Conservation (phyloP, 139 green algal species). For the Yamagishiella unicocca region DNA sequence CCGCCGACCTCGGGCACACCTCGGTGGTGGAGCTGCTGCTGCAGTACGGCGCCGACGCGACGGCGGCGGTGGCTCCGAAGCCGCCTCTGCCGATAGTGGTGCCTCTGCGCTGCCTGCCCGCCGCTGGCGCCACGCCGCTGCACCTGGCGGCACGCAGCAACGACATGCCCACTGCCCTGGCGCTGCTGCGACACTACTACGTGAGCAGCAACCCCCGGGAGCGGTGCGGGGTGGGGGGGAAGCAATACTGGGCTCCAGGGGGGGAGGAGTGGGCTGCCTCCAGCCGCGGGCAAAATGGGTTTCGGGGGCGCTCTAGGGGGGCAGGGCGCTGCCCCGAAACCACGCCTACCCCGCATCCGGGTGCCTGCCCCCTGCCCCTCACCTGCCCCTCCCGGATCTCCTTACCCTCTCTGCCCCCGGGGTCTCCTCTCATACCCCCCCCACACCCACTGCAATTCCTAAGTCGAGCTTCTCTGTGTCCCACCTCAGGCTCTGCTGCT, state of each 20-base stretch:
- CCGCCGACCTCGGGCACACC: neutral
- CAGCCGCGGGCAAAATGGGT: too few species aligned
- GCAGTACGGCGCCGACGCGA: neutral
- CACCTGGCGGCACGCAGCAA: neutral
- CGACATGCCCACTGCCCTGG: neutral
- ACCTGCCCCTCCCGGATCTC: neutral
- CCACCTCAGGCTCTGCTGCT: neutral
- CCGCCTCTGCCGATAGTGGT: neutral
- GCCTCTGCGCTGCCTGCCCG: neutral
- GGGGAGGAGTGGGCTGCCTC: too few species aligned
- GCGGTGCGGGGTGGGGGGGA: neutral
- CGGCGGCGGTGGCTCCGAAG: neutral
- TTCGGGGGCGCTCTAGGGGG: too few species aligned
- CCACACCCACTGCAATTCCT: too few species aligned
- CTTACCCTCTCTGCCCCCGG: too few species aligned
- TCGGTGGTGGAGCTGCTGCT: conserved; percentile 13
- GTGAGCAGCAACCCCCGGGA: neutral
- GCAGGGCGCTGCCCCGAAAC: too few species aligned
- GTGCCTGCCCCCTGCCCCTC: neutral
- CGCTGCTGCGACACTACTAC: neutral
- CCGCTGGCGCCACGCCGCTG: neutral
- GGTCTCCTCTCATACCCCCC: too few species aligned
- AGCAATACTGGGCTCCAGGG: too few species aligned
- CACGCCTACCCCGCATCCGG: neutral
- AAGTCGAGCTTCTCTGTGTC: neutral